Evolutionary conservation across 1,284 basidiomycete genomes (phyloP).

Genomic region (Cerioporus squamosus): DNA sequence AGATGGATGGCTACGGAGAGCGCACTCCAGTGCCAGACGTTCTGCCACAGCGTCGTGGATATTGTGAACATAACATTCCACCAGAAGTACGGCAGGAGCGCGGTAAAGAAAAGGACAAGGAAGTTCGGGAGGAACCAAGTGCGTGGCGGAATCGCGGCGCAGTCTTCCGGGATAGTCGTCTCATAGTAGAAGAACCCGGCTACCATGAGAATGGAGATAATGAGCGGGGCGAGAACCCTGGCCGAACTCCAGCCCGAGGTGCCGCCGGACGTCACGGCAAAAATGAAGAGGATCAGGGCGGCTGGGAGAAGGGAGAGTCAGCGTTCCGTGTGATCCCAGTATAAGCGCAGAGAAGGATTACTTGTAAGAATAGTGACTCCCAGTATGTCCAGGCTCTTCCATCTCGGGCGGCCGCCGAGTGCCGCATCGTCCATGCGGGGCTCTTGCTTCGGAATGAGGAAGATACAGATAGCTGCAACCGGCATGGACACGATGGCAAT

Average conservation of each 20-base stretch:
- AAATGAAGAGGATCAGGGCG: conserved; percentile 48
- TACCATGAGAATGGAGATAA: conserved; percentile 45
- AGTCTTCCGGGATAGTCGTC: conserved; percentile 39
- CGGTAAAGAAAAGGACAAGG: conserved; percentile 41
- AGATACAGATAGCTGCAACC: conserved; percentile 37
- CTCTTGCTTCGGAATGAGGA: conserved; percentile 38
- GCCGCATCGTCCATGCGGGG: conserved; percentile 9
- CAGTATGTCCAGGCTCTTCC: conserved; percentile 42
- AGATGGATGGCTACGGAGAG: conserved; percentile 45
- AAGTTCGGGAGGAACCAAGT: conserved; percentile 51
- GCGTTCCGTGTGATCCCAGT: not conserved
- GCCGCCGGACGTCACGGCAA: conserved; percentile 51
- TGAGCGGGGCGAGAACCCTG: conserved; percentile 44
- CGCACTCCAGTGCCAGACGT: conserved; percentile 42
- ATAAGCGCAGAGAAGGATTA: conserved; percentile 10
- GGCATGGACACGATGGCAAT: conserved; percentile 43
- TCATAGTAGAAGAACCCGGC: conserved; percentile 48
- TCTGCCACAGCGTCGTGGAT: conserved; percentile 44
- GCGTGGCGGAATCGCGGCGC: conserved; percentile 45
- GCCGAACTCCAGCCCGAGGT: conserved; percentile 46
- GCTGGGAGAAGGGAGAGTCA: conserved; percentile 10
- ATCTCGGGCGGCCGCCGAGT: conserved; percentile 18
- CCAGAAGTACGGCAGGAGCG: conserved; percentile 47
- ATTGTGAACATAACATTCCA: conserved; percentile 43
- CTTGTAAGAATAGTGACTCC: conserved; percentile 47